Evolutionary conservation across 805 yeast species (phyloP), one percentile per base, ranked within the genome.

Genomic region (Cephaloascus fragrans): DNA sequence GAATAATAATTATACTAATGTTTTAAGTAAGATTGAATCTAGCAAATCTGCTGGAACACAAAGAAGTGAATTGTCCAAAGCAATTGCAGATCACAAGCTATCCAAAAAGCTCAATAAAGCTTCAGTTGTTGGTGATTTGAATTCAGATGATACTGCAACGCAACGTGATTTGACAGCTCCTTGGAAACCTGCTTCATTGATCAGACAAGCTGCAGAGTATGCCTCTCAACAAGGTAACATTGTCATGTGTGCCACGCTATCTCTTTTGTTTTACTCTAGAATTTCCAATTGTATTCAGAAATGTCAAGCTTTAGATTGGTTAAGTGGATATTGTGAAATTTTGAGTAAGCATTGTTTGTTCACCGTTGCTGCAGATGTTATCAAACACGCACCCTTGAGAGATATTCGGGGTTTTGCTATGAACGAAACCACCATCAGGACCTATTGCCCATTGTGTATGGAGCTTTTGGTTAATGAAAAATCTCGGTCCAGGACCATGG

Each of bases 181-280:
- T 0, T 83, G 88, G 83, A 62, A 67, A 15, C 71, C 82, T 2
- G 57, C 63, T 5, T 58, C 54, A 36, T 52, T 83, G 41, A 61
- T 83, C 9, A 49, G 59, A 36, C 62, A 74, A 45, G 75, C 78
- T 0, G 55, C 75, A n/a, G 68, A 67, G 18, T 79, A 73, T 55
- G 72, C 81, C 34, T 52, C 71, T 4, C 55, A 55, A 6, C 83
- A 79, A 46, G 90, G 90, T 1, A 87, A 83, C 51, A 49, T 80
- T 15, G 60, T 79, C 12, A 62, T 78, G 67, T 67, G 80, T 43
- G 70, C 83, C 4, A 68, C 82, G 0, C 46, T 83, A 28, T 62
- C 80, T 0, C 47, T 79, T 19, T 50, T 83, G 28, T 79, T 83
- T 52, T 68, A 64, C 39, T 62, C 62, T 4, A 48, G 41, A 39